Evolutionary conservation across 768 basidiomycete species (phyloP), one percentile per base, ranked within the genome.

Genomic region (Mycena floridula): DNA sequence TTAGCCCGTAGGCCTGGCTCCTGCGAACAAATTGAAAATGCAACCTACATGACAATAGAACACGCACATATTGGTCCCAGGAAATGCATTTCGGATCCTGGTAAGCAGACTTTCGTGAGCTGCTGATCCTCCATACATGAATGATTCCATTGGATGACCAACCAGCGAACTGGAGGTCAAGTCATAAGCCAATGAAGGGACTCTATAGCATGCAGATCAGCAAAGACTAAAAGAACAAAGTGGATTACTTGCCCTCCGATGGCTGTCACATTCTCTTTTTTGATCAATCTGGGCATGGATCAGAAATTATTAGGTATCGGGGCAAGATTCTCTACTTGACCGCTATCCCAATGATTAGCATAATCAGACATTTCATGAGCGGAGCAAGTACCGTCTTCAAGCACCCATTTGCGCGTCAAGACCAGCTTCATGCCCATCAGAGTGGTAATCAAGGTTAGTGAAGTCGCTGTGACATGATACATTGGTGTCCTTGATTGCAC

Each of bases 101-200:
- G 62, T 54, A 12, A 74, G 67, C n/a, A 81, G 66, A 8, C 61
- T 60, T 46, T 70, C 69, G 27, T 75, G 71, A 8, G 77, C 70
- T 26, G 75, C 65, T 18, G 75, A 66, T 32, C 78, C 78, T 9
- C 77, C 77, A 48, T 76, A 79, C 8, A 76, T 57, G 23, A 81
- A 59, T 11, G 64, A 63, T 37, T 77, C 76, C 13, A 79, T 59
- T 5, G 68, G 61, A 52, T 74, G 61, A 7, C 72, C 72, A 13
- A 57, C 66, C 27, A 74, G 46, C 1, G 71, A 67, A 54, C 71
- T 74, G 40, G 78, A 70, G 12, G 72, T 65, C n/a, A 85, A 63
- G 56, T 83, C 80, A 41, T 70, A 62, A 16, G 79, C 77, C 71
- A 81, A 80, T n/a, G 76, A 72, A 2, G 82, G 81, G n/a, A 83